A percentile compares a stretch with the other conserved stretches of the same genome.
Evolutionary conservation across 192 early-diverging fungal genomes (phyloP).

Genomic region (Haplosporangium gracile): DNA sequence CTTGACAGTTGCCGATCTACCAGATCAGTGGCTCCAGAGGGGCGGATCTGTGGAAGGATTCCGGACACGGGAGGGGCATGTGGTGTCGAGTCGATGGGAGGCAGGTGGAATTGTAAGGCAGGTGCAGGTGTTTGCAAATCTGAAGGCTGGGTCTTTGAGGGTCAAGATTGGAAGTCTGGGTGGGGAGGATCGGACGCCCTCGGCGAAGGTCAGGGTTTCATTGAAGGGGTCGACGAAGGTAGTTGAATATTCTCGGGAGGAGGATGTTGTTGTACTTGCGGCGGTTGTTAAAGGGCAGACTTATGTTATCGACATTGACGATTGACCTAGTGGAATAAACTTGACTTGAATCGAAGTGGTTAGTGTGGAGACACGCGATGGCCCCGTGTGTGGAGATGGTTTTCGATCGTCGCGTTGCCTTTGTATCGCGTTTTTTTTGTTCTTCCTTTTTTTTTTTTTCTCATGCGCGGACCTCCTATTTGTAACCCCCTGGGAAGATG

Average conservation of each 20-base stretch:
- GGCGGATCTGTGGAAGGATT: slow-evolving; percentile 23
- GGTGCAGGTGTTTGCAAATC: slow-evolving; percentile 11
- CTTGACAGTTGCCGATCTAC: slow-evolving; percentile 22
- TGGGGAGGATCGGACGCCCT: slow-evolving; percentile 19
- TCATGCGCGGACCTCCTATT: background rate
- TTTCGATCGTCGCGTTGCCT: background rate
- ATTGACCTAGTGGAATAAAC: background rate
- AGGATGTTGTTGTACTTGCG: slow-evolving; percentile 18
- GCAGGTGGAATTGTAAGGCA: slow-evolving; percentile 1
- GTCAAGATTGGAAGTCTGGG: slow-evolving; percentile 21
- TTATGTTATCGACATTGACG: slow-evolving; percentile 39
- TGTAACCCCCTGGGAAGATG: background rate
- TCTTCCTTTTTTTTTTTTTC: background rate
- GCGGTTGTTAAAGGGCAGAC: slow-evolving; percentile 34
- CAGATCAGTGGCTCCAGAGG: slow-evolving; percentile 23
- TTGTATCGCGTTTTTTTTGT: background rate
- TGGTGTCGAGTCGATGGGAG: slow-evolving; percentile 22
- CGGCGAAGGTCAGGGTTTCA: slow-evolving; percentile 26
- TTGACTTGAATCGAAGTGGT: no score
- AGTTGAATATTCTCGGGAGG: slow-evolving; percentile 5
- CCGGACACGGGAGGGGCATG: slow-evolving; percentile 37
- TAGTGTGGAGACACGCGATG: background rate
- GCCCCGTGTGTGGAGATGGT: background rate
- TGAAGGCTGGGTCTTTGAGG: slow-evolving; percentile 12
- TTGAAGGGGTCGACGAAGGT: slow-evolving; percentile 17